Percentiles rank a stretch among this genome's conserved stretches.
Evolutionary conservation across 306 rosid genomes (phyloP).

Genomic region (Mimosa pudica): DNA sequence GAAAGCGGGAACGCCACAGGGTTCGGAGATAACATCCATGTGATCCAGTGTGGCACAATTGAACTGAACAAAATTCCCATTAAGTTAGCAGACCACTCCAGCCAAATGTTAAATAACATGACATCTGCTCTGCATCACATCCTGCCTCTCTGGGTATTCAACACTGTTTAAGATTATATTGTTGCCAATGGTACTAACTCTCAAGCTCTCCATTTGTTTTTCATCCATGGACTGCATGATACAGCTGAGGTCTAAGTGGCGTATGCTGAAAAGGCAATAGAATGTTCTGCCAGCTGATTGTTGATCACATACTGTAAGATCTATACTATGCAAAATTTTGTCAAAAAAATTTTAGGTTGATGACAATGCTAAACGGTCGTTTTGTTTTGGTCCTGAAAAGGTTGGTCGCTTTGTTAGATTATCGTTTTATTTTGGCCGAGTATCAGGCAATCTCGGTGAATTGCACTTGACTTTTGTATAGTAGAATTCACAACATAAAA

Average conservation of each 20-base stretch:
- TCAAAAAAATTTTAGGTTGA: conserved; percentile 2
- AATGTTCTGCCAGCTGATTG: not conserved
- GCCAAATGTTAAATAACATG: conserved; percentile 9
- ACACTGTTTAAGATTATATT: conserved; percentile 17
- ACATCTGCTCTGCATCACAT: conserved; percentile 6
- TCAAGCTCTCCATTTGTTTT: not conserved
- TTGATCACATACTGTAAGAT: conserved; percentile 1
- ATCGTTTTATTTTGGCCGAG: not conserved
- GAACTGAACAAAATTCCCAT: not conserved
- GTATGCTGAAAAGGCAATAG: conserved; percentile 3
- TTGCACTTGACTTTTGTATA: not conserved
- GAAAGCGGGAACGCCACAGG: conserved; percentile 94
- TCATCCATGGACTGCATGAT: not conserved
- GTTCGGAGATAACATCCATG: conserved; percentile 61
- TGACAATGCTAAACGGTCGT: not conserved
- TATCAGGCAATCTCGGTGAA: not conserved
- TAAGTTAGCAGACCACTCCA: not conserved
- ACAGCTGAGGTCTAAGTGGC: conserved; percentile 7
- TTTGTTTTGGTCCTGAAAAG: not conserved
- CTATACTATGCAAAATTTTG: conserved; percentile 1
- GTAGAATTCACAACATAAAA: not conserved
- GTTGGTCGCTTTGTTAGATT: not conserved
- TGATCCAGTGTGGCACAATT: conserved; percentile 29
- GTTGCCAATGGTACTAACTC: conserved; percentile 9
- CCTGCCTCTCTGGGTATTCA: conserved; percentile 1